Conservation (phyloP, 192 early-diverging fungal species). For the Rhizophagus sp. region DNA sequence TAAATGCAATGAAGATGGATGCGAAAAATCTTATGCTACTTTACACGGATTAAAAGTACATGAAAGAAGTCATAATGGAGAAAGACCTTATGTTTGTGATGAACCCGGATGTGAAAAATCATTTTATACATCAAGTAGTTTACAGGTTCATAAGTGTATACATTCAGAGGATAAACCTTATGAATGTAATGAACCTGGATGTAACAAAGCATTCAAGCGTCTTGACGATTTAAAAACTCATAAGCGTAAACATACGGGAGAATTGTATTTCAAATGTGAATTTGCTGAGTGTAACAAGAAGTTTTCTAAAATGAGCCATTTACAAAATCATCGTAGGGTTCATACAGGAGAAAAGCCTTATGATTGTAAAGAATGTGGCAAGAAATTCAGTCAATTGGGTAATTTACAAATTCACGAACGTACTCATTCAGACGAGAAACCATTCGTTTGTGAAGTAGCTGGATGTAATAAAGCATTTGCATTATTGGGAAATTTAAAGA, state of each 20-base stretch:
- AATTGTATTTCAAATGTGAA: conserved; percentile 49
- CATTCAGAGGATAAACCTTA: background rate
- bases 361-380: conserved; percentile 72
- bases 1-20: background rate
- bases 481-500: conserved; percentile 72
- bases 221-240: background rate
- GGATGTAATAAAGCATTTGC: conserved; percentile 74
- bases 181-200: background rate
- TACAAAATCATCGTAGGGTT: conserved; percentile 48
- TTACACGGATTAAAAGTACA: background rate
- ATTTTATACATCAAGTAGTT: background rate
- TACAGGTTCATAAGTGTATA: background rate
- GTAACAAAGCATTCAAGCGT: background rate
- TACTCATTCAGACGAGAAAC: conserved; percentile 75
- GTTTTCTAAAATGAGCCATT: conserved; percentile 70
- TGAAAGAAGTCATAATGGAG: background rate
- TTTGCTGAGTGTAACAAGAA: conserved; percentile 64
- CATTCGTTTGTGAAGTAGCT: conserved; percentile 65
- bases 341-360: conserved; percentile 68
- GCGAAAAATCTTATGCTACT: background rate
- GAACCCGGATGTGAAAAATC: background rate
- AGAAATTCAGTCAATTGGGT: conserved; percentile 79
- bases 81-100: background rate
- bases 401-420: conserved; percentile 84
- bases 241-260: conserved; percentile 21